Evolutionary conservation across 2,329 filamentous ascomycete species (phyloP).

Genomic region (Ophiostoma himal-ulmi): DNA sequence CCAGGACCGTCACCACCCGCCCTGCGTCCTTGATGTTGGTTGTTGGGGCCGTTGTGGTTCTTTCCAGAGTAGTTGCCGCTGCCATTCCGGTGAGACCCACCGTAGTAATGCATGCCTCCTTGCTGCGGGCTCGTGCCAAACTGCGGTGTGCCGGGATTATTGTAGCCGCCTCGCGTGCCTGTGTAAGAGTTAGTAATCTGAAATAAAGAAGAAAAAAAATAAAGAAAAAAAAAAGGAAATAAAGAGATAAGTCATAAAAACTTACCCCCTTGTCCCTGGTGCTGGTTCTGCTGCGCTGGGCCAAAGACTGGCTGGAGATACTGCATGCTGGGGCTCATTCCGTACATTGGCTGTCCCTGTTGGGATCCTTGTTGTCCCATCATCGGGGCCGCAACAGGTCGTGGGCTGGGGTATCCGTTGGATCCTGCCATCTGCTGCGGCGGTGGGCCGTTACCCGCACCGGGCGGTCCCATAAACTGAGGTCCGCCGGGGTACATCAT

Average conservation of each 20-base stretch:
- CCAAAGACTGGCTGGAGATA: slow-evolving; percentile 69
- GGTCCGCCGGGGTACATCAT: slow-evolving; percentile 74
- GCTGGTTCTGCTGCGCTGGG: slow-evolving; percentile 46
- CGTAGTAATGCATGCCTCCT: slow-evolving; percentile 55
- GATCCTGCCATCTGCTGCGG: slow-evolving; percentile 58
- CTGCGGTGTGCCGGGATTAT: slow-evolving; percentile 53
- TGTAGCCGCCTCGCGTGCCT: slow-evolving; percentile 53
- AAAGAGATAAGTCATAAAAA: slow-evolving; percentile 1
- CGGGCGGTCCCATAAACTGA: slow-evolving; percentile 58
- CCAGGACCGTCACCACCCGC: background rate
- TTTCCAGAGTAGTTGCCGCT: slow-evolving; percentile 47
- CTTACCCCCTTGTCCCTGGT: slow-evolving; percentile 62
- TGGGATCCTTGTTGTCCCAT: slow-evolving; percentile 95
- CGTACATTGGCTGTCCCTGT: slow-evolving; percentile 74
- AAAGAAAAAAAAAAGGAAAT: background rate
- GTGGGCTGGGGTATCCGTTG: slow-evolving; percentile 82
- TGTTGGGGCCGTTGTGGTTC: slow-evolving; percentile 42
- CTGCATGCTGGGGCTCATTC: slow-evolving; percentile 68
- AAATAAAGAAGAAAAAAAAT: background rate
- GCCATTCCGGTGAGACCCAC: slow-evolving; percentile 53
- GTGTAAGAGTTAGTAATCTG: background rate
- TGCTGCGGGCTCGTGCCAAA: slow-evolving; percentile 58
- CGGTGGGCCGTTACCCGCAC: slow-evolving; percentile 32
- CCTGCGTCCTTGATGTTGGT: slow-evolving; percentile 13
- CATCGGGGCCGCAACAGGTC: slow-evolving; percentile 66